Conservation (phyloP, 257 asterid species). For the Solanum appendiculatum region DNA sequence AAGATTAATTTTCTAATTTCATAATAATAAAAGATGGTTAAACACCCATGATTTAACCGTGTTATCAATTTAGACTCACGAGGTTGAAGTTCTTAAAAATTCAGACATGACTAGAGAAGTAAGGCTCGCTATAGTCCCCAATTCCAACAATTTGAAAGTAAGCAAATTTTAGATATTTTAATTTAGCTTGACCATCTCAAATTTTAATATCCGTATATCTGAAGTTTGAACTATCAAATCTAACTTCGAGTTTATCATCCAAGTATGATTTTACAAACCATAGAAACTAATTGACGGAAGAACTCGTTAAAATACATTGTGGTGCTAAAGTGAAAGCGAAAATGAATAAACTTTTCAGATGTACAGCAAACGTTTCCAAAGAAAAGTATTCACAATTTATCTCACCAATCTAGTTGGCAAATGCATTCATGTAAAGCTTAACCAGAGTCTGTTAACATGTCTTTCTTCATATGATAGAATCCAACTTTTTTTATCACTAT, state of each 20-base stretch:
- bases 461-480: background rate
- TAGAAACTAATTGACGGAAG: background rate
- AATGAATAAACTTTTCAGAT: background rate
- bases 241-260: background rate
- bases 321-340: background rate
- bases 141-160: background rate
- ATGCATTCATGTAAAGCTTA: background rate
- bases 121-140: background rate
- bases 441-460: background rate
- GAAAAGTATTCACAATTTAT: background rate
- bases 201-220: background rate
- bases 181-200: background rate
- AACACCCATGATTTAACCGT: background rate
- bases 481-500: background rate
- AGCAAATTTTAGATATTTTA: background rate
- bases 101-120: background rate
- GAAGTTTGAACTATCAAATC: background rate
- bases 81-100: background rate
- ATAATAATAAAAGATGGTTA: background rate
- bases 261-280: background rate
- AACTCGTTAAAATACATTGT: background rate
- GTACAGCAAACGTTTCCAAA: background rate
- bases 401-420: background rate
- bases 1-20: background rate
- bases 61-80: background rate